Base-by-base conservation (phyloP, 805 yeast genomes). In the Zygoascus bituminiphila region DNA sequence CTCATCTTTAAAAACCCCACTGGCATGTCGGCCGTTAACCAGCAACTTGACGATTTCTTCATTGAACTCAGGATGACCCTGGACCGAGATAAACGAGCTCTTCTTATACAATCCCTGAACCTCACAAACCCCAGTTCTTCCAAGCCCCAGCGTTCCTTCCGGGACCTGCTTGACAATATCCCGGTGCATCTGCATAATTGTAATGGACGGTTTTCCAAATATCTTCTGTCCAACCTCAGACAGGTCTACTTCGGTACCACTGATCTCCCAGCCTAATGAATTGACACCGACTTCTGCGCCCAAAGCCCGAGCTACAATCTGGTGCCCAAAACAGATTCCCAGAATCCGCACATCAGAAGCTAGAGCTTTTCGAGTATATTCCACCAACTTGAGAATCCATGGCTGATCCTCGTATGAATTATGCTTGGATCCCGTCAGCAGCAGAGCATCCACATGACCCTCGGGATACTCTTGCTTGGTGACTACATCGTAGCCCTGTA, bases 51-150 rank as follows among this genome's bases (percentile, higher is more conserved):
- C 52, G 5, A 54, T 54, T 5, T 63, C 70, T 0, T 68, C 66
- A 22, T 67, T 59, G 58, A 85, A 88, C 62, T 88, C 96, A 0
- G 96, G 96, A 59, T 88, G 97, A 0, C 96, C 96, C 64, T 88
- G 97, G 55, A 88, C 76, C 0, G 93, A 77, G 20, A 88, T 64
- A 6, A 84, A 47, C 40, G 73, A 70, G 20, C 70, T 60, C 0
- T 73, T 70, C 37, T 76, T 74, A 48, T 75, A 75, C 24, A 85
- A 66, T 0, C 95, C 94, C 65, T 88, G 96, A 31, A 76, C 66
- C 0, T 65, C 57, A 53, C 95, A 83, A 37, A 63, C 70, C 0
- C 69, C 63, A 6, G 83, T 75, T 5, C 74, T 62, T 0, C 65
- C 94, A 84, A 62, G 81, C 66, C 52, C 72, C 65, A 43, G 56